These are phyloP conservation scores for Gillenia trifoliata DNA, from an alignment of 306 rosid species.

Conservation along the genomic window DNA sequence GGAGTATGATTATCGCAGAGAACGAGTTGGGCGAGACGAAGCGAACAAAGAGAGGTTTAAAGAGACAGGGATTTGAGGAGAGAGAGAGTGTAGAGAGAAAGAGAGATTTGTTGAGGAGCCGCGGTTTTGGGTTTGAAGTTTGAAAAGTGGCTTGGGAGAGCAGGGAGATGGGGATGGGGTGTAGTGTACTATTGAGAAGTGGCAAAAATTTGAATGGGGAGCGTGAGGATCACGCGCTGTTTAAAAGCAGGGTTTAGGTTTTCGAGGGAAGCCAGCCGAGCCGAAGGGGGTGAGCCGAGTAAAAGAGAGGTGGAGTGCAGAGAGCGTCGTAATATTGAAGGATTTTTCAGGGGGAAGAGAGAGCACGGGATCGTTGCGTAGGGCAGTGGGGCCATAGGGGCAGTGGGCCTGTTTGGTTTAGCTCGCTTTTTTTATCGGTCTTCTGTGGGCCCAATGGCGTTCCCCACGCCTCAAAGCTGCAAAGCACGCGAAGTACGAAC, in stretches of 20 bases:
- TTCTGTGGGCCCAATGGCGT: not conserved
- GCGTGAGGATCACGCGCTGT: constrained; percentile 32
- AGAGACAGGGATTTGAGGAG: not conserved
- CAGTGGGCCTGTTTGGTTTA: not conserved
- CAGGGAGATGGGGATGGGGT: too few species aligned
- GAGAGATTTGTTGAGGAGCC: not conserved
- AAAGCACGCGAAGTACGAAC: not conserved
- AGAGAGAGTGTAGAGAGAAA: not conserved
- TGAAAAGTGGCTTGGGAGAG: constrained; percentile 10
- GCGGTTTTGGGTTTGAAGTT: constrained; percentile 13
- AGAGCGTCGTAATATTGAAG: constrained; percentile 18
- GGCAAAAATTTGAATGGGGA: constrained; percentile 31
- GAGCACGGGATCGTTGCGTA: not conserved
- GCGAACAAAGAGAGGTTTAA: not conserved
- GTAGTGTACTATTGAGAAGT: not conserved
- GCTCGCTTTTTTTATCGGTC: not conserved
- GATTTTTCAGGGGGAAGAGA: not conserved
- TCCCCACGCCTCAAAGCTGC: not conserved
- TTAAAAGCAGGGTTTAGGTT: constrained; percentile 48
- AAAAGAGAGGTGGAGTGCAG: too few species aligned
- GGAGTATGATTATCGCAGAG: not conserved
- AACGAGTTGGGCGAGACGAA: constrained; percentile 4
- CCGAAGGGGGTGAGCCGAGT: constrained; percentile 28
- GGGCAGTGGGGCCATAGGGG: not conserved
- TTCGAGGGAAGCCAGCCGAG: constrained; percentile 16